Base-by-base conservation (phyloP, 331 rosid genomes). In the Cydonia oblonga region DNA sequence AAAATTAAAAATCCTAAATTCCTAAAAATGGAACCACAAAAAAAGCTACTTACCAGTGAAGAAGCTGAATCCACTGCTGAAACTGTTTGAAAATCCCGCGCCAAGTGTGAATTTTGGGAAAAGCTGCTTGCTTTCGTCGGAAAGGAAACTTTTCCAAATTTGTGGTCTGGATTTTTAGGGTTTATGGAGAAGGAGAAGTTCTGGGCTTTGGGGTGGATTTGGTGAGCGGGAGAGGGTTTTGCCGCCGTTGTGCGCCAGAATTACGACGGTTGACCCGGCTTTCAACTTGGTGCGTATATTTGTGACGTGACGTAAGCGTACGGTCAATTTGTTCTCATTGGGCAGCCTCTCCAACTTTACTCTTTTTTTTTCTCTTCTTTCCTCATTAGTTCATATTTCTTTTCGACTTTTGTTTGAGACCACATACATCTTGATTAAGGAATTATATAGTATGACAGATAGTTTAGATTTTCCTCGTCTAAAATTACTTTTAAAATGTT, bases 221-320 rank as follows among this genome's bases (percentile, higher is more conserved):
- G 66, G 76, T 16, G 85, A 77, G 85, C 79, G 82, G 77, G 82
- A 74, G 82, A 24, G 62, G 1, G 20, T n/a, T n/a, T n/a, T n/a
- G n/a, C n/a, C n/a, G n/a, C n/a, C n/a, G n/a, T n/a, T n/a, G n/a
- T n/a, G n/a, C n/a, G n/a, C n/a, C n/a, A n/a, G n/a, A n/a, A n/a
- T n/a, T n/a, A n/a, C n/a, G n/a, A n/a, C n/a, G n/a, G n/a, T n/a
- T n/a, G n/a, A n/a, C n/a, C n/a, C n/a, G n/a, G 18, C 35, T 1
- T 49, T n/a, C 63, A 4, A 18, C 20, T 28, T 30, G 69, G 35
- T 60, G 35, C 53, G 20, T 9, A 19, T 23, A 60, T 4, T 20
- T 44, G 14, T 2, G 64, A 11, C 1, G 24, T 59, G 71, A 76
- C 69, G 83, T 46, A 11, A 75, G 70, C 80, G 57, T 70, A 64